phyloP scores from a whole-genome alignment of 2,329 filamentous ascomycete genomes.

The Hirsutella thompsonii region DNA sequence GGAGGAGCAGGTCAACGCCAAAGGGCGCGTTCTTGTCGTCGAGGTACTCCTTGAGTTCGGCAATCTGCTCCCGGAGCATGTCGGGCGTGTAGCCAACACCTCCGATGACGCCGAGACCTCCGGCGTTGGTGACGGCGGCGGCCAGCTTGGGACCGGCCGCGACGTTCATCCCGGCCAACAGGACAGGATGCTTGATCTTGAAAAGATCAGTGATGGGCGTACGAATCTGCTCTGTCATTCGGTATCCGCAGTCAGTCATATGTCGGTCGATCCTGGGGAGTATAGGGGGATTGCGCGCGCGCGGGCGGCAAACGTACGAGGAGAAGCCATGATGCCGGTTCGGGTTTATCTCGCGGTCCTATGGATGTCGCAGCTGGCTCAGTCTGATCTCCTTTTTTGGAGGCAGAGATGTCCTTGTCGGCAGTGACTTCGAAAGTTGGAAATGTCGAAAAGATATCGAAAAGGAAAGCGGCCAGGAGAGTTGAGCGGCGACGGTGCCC shows the following conservation, averaged over 20 bases:
- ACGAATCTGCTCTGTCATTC: constrained; percentile 45
- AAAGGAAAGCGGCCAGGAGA: background rate
- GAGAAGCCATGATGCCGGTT: constrained; percentile 54
- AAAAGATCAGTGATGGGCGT: constrained; percentile 91
- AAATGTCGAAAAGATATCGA: background rate
- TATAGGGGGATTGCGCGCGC: background rate
- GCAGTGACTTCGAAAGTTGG: no score
- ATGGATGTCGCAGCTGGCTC: no score
- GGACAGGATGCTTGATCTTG: constrained; percentile 91
- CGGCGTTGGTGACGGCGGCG: constrained; percentile 92
- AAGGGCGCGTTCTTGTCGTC: constrained; percentile 89
- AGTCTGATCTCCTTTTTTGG: no score
- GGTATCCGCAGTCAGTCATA: background rate
- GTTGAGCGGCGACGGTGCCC: background rate
- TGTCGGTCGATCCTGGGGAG: background rate
- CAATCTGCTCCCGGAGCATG: constrained; percentile 91
- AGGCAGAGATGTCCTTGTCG: no score
- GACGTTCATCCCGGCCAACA: constrained; percentile 98
- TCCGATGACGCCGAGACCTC: constrained; percentile 91
- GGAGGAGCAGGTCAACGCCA: constrained; percentile 84
- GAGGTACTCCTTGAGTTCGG: constrained; percentile 81
- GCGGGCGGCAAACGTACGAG: constrained; percentile 46
- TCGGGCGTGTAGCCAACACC: constrained; percentile 93
- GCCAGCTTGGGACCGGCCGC: constrained; percentile 93
- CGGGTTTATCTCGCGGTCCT: no score